phyloP scores from a whole-genome alignment of 2,329 filamentous ascomycete genomes.

The Phialophora macrospora region DNA sequence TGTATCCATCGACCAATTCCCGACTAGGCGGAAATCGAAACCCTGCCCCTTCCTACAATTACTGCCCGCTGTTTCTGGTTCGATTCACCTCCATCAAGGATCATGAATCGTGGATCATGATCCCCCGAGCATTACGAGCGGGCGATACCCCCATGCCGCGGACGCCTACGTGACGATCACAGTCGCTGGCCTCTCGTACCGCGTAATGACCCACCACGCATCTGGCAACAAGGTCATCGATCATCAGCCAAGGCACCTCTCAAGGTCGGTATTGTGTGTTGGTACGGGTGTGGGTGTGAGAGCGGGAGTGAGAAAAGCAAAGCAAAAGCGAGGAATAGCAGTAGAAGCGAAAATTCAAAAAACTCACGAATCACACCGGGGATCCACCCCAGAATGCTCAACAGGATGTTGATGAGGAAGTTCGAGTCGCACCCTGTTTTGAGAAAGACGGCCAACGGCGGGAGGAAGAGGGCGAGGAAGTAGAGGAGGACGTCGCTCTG shows the following conservation, averaged over 20 bases:
- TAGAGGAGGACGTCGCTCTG: constrained; percentile 38
- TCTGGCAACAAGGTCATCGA: constrained; percentile 11
- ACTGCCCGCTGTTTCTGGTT: not conserved
- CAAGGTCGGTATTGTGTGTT: not conserved
- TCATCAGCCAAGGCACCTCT: not conserved
- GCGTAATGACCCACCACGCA: constrained; percentile 37
- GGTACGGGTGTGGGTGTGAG: not conserved
- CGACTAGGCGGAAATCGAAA: too few species aligned
- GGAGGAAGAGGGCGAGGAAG: constrained; percentile 83
- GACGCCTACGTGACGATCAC: not conserved
- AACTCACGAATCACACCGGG: constrained; percentile 82
- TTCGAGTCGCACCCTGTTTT: constrained; percentile 87
- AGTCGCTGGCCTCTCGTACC: constrained; percentile 31
- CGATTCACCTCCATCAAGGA: not conserved
- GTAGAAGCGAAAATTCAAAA: not conserved
- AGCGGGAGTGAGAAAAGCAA: not conserved
- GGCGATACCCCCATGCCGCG: not conserved
- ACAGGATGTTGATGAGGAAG: constrained; percentile 86
- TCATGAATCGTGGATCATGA: not conserved
- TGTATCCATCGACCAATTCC: not conserved
- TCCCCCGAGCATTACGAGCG: too few species aligned
- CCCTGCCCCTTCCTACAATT: not conserved
- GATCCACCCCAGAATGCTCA: constrained; percentile 76
- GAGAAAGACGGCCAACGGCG: constrained; percentile 89
- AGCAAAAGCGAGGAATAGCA: not conserved